These are phyloP conservation scores for Trichoderma erinaceum DNA, from an alignment of 495 filamentous ascomycete genomes.

Conservation along the genomic window DNA sequence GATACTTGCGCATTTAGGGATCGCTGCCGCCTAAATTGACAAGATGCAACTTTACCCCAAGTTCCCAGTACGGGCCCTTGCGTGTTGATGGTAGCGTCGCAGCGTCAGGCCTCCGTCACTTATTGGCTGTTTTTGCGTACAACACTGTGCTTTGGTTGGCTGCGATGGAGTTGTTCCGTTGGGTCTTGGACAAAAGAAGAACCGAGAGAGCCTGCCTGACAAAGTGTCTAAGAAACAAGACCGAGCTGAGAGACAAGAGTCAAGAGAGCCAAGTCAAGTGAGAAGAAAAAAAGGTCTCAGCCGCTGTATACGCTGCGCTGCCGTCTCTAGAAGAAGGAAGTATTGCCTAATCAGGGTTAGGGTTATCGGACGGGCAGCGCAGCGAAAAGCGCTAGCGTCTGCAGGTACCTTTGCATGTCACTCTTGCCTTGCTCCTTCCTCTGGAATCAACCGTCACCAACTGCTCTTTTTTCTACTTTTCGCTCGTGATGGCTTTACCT, in stretches of 20 bases:
- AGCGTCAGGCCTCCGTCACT: conserved; percentile 1
- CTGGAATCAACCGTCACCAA: not conserved
- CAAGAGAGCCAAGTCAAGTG: too few species aligned
- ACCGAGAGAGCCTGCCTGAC: too few species aligned
- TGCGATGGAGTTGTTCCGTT: too few species aligned
- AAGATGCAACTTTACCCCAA: not conserved
- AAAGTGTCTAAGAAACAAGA: too few species aligned
- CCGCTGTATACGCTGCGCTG: too few species aligned
- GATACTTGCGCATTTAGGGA: not conserved
- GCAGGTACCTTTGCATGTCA: not conserved
- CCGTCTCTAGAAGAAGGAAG: not conserved
- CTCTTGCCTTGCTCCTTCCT: not conserved
- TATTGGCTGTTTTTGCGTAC: too few species aligned
- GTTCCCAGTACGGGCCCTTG: not conserved
- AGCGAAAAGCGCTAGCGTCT: not conserved
- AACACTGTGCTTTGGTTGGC: too few species aligned
- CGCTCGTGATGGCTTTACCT: too few species aligned
- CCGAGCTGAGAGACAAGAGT: too few species aligned
- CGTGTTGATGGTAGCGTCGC: not conserved
- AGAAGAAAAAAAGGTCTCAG: too few species aligned
- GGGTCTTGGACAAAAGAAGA: too few species aligned
- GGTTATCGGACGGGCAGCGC: not conserved
- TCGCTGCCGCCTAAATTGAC: not conserved
- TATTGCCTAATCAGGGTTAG: not conserved
- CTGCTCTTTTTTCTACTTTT: too few species aligned